Conservation (phyloP, 2,329 filamentous ascomycete genomes). For the Zasmidium angulare region DNA sequence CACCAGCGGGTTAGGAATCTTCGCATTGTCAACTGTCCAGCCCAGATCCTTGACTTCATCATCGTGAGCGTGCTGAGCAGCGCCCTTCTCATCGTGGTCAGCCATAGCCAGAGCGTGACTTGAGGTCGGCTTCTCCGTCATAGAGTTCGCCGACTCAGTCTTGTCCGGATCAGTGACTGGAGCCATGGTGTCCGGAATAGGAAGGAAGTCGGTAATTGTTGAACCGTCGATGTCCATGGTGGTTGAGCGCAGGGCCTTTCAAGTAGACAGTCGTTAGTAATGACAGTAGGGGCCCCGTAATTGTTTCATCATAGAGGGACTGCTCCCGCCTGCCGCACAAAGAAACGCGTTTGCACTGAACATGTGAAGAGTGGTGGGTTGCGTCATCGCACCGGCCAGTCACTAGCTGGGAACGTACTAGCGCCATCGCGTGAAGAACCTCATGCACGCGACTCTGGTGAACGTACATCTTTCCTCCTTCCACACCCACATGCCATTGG, state of each 20-base stretch:
- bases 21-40: constrained; percentile 63
- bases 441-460: background rate
- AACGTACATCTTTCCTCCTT: background rate
- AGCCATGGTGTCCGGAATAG: constrained; percentile 33
- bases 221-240: background rate
- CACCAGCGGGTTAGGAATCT: constrained; percentile 61
- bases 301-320: background rate
- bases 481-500: background rate
- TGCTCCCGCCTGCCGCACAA: background rate
- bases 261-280: too few species aligned
- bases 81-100: constrained; percentile 49
- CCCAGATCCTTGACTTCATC: constrained; percentile 65
- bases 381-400: background rate
- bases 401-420: too few species aligned
- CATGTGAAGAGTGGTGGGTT: background rate
- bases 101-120: constrained; percentile 49
- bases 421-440: too few species aligned
- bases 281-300: background rate
- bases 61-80: constrained; percentile 42
- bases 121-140: constrained; percentile 45
- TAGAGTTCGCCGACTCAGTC: constrained; percentile 28
- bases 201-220: constrained; percentile 30
- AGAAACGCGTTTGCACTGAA: background rate
- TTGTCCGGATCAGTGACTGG: constrained; percentile 34
- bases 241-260: background rate